Evolutionary conservation across 768 basidiomycete genomes (phyloP).

Genomic region (Calvatia gigantea): DNA sequence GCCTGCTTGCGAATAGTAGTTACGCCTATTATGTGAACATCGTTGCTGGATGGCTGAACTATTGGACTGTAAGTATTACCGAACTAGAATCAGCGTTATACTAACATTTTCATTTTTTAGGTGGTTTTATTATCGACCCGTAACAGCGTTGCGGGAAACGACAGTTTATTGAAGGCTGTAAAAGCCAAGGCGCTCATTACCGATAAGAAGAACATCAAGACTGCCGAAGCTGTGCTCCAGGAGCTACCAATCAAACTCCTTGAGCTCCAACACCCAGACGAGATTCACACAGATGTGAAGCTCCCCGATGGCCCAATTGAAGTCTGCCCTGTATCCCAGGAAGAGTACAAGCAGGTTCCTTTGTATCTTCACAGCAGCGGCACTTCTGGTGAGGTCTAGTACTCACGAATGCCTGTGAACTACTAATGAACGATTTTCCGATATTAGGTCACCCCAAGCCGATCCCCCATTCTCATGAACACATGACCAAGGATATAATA

Average conservation of each 20-base stretch:
- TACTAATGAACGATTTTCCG: background rate
- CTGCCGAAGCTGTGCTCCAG: conserved; percentile 3
- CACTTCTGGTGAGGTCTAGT: background rate
- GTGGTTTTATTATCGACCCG: conserved; percentile 6
- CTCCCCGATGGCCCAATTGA: conserved; percentile 1
- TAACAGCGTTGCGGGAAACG: conserved; percentile 8
- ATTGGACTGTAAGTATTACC: conserved; percentile 9
- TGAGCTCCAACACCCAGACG: background rate
- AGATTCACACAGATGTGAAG: background rate
- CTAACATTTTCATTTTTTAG: background rate
- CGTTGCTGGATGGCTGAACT: conserved; percentile 10
- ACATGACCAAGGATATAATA: conserved; percentile 8
- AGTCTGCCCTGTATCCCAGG: background rate
- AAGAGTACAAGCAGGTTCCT: conserved; percentile 4
- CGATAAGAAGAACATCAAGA: background rate
- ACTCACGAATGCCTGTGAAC: background rate
- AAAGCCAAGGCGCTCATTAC: conserved; percentile 5
- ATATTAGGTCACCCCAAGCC: conserved; percentile 20
- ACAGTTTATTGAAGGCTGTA: conserved; percentile 6
- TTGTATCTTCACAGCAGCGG: conserved; percentile 13
- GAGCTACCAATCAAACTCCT: background rate
- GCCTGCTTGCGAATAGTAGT: conserved; percentile 9
- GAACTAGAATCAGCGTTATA: background rate
- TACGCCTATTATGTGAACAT: conserved; percentile 11
- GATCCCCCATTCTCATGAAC: conserved; percentile 15